A percentile compares a stretch with the other conserved stretches of the same genome.
Evolutionary conservation across 352 stramenopile genomes (phyloP).

Genomic region (Phytophthora pseudosyringae): DNA sequence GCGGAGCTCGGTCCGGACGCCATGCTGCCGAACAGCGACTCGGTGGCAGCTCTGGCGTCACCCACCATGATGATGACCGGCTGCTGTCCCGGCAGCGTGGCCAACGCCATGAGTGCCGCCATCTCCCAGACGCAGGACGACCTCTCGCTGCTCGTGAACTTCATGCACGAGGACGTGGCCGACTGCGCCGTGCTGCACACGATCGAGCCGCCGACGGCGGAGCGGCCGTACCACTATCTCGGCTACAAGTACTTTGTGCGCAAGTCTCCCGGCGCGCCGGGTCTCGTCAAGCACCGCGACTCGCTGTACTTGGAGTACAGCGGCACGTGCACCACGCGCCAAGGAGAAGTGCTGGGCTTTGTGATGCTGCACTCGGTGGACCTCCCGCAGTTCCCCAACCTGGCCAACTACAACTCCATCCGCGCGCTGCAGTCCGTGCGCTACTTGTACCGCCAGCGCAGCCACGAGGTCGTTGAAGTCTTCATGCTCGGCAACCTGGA

Average conservation of each 20-base stretch:
- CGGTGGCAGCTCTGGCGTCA: slow-evolving; percentile 30
- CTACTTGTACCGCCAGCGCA: slow-evolving; percentile 55
- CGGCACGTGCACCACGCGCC: slow-evolving; percentile 39
- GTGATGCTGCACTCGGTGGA: slow-evolving; percentile 61
- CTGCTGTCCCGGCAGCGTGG: slow-evolving; percentile 47
- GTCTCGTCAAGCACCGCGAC: slow-evolving; percentile 56
- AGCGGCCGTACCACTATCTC: slow-evolving; percentile 54
- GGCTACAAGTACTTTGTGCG: slow-evolving; percentile 68
- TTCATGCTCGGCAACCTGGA: slow-evolving; percentile 58
- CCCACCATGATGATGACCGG: slow-evolving; percentile 53
- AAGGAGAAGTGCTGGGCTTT: slow-evolving; percentile 53
- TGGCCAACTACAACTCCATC: slow-evolving; percentile 54
- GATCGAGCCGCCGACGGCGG: slow-evolving; percentile 36
- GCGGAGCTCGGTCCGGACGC: slow-evolving; percentile 34
- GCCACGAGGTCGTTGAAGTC: slow-evolving; percentile 51
- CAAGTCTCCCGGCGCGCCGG: slow-evolving; percentile 39
- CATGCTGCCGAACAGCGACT: slow-evolving; percentile 44
- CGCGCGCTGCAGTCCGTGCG: slow-evolving; percentile 49
- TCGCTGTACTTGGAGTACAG: slow-evolving; percentile 54
- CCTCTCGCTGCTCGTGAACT: slow-evolving; percentile 50
- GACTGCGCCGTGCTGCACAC: slow-evolving; percentile 39
- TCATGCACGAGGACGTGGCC: slow-evolving; percentile 44
- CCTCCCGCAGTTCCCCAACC: slow-evolving; percentile 46
- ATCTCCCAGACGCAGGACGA: slow-evolving; percentile 55
- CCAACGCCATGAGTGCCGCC: slow-evolving; percentile 51